Evolutionary conservation across 768 basidiomycete genomes (phyloP), one percentile per base, ranked within the genome.

Genomic region (Pisolithus tinctorius): DNA sequence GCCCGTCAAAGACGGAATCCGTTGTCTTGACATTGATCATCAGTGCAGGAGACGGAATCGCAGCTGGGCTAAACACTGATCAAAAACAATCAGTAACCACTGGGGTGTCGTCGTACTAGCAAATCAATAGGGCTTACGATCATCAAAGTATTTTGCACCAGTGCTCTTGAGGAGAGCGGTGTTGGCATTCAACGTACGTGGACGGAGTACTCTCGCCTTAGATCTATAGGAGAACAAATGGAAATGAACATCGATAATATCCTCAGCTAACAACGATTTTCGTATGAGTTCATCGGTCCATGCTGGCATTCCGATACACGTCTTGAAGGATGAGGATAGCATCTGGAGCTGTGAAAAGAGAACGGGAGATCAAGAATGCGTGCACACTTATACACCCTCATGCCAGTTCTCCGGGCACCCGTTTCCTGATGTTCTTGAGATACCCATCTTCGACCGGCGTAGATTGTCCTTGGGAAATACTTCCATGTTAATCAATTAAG

Each of bases 241-340:
- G 23, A 70, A 64, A 30, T 66, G 61, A 6, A 67, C 67, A 50
- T 67, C 60, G 37, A 65, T 40, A n/a, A 68, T 57, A 11, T 55
- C 54, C n/a, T 69, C 60, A 11, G 59, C 59, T 17, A 68, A 56
- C 10, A 65, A 50, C 26, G 58, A 64, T 46, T 61, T 56, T 42
- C 58, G 54, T 7, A 67, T 5, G 34, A 65, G 52, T 14, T 55
- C 63, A 26, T 61, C 57, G 10, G 41, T 42, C 41, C 41, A 42
- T 3, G 41, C 1, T 26, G 41, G 41, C 20, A 14, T 42, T 34
- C 34, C 13, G 34, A 14, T 14, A 34, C 3, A 14, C 4, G 34
- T 13, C 34, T 34, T 34, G 34, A 34, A 34, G 11, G 34, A 4
- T 13, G 34, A 34, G 11, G 34, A 34, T 11, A 34, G 4, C 13